phyloP scores from a whole-genome alignment of 2,329 filamentous ascomycete genomes.

The Dactylellina drechsleri region DNA sequence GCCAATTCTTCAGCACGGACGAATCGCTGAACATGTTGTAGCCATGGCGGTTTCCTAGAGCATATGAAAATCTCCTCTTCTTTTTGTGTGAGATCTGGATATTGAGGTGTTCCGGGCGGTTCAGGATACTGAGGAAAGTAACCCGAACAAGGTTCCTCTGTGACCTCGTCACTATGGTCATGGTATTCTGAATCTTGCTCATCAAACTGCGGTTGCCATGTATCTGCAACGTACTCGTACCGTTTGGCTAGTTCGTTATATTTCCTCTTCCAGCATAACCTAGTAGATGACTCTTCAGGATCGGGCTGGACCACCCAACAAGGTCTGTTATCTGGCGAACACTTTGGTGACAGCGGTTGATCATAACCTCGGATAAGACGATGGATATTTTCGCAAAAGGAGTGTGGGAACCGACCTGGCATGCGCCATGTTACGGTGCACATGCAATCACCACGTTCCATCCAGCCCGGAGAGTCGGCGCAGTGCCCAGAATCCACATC shows the following conservation, averaged over 20 bases:
- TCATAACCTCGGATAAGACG: conserved; percentile 6
- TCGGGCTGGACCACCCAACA: conserved; percentile 29
- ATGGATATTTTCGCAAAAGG: conserved; percentile 25
- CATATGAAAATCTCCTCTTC: conserved; percentile 17
- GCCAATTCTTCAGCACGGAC: conserved; percentile 41
- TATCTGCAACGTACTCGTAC: conserved; percentile 38
- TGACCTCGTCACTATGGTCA: background rate
- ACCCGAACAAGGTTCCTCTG: too few species aligned
- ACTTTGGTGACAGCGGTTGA: background rate
- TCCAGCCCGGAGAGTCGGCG: conserved; percentile 28
- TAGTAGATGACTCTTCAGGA: conserved; percentile 14
- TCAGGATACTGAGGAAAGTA: background rate
- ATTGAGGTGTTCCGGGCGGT: conserved; percentile 1
- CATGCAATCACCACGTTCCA: conserved; percentile 41
- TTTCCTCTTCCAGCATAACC: conserved; percentile 26
- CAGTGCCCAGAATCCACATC: conserved; percentile 38
- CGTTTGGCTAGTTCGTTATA: conserved; percentile 27
- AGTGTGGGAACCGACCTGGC: conserved; percentile 38
- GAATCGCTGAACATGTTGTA: conserved; percentile 38
- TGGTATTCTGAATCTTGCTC: background rate
- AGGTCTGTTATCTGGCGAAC: conserved; percentile 9
- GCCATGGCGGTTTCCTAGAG: conserved; percentile 33
- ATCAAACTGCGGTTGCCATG: background rate
- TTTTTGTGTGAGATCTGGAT: background rate
- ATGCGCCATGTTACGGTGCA: conserved; percentile 42